Percentiles rank a stretch among this genome's conserved stretches.
Conservation (phyloP, 768 basidiomycete species). For the Boletus rufocinnamomeus region DNA sequence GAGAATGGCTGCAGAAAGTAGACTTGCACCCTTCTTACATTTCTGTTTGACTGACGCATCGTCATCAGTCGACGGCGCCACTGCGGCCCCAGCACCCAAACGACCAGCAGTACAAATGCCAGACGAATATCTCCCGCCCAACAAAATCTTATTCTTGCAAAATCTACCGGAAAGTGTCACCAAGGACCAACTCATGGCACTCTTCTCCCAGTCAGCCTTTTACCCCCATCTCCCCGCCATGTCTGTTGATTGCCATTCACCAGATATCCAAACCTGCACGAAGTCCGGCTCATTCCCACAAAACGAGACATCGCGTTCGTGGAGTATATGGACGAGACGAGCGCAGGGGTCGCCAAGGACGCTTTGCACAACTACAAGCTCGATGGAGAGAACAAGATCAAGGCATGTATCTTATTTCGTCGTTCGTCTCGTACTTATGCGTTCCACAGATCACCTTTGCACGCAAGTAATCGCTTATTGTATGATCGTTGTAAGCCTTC, state of each 20-base stretch:
- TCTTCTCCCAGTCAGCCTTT: slow-evolving; percentile 83
- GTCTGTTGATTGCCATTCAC: slow-evolving; percentile 2
- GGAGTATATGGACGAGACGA: slow-evolving; percentile 92
- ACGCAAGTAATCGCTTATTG: slow-evolving; percentile 54
- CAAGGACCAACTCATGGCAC: slow-evolving; percentile 85
- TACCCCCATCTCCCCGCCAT: neutral
- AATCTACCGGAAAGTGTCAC: slow-evolving; percentile 92
- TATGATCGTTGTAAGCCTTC: slow-evolving; percentile 31
- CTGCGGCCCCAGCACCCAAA: slow-evolving; percentile 65
- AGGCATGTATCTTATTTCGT: slow-evolving; percentile 49
- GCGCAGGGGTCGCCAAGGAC: slow-evolving; percentile 90
- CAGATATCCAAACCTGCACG: slow-evolving; percentile 93
- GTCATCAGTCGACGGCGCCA: slow-evolving; percentile 63
- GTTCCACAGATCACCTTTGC: slow-evolving; percentile 66
- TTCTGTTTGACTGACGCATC: slow-evolving; percentile 4
- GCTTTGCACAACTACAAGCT: slow-evolving; percentile 97
- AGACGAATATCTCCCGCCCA: slow-evolving; percentile 98
- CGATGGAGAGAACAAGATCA: slow-evolving; percentile 98
- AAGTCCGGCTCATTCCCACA: slow-evolving; percentile 97
- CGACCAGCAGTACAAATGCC: slow-evolving; percentile 94
- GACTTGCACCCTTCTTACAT: slow-evolving; percentile 2
- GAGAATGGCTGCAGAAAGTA: slow-evolving; percentile 79
- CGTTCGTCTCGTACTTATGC: slow-evolving; percentile 5
- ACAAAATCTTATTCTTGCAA: slow-evolving; percentile 98
- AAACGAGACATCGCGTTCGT: slow-evolving; percentile 99